Percentiles rank a stretch among this genome's conserved stretches.
These are phyloP conservation scores for Lepidium africanum DNA, from an alignment of 345 rosid genomes.

Conservation along the genomic window DNA sequence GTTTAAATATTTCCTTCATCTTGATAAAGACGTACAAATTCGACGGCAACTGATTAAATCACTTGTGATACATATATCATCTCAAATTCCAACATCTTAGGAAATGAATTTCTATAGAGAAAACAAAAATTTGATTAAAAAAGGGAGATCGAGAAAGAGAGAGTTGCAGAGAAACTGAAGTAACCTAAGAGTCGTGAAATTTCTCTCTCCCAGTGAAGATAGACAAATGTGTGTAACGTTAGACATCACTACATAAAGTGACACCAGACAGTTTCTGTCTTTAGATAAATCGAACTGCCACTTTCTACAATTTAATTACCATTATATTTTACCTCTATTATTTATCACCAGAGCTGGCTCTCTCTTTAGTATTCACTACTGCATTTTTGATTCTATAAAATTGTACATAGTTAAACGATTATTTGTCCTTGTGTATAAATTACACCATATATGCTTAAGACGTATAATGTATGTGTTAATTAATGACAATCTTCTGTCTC, in stretches of 20 bases:
- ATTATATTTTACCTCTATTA: constrained; percentile 17
- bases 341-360: constrained; percentile 8
- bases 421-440: not conserved
- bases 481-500: not conserved
- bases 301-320: constrained; percentile 18
- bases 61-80: no score
- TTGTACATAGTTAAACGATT: not conserved
- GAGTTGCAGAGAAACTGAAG: constrained; percentile 27
- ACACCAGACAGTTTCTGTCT: constrained; percentile 29
- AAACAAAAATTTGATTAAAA: not conserved
- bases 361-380: not conserved
- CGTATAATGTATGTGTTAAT: not conserved
- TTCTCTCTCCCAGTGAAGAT: constrained; percentile 27
- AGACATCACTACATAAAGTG: constrained; percentile 30
- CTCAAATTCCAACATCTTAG: no score
- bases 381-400: not conserved
- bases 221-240: constrained; percentile 33
- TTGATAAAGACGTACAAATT: not conserved
- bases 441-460: not conserved
- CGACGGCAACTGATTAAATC: no score
- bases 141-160: not conserved
- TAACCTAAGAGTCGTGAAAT: constrained; percentile 28
- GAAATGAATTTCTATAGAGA: not conserved
- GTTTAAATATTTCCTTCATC: not conserved
- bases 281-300: constrained; percentile 33